Base-by-base conservation (phyloP, 2,329 filamentous ascomycete genomes). In the Pezicula radicicola region DNA sequence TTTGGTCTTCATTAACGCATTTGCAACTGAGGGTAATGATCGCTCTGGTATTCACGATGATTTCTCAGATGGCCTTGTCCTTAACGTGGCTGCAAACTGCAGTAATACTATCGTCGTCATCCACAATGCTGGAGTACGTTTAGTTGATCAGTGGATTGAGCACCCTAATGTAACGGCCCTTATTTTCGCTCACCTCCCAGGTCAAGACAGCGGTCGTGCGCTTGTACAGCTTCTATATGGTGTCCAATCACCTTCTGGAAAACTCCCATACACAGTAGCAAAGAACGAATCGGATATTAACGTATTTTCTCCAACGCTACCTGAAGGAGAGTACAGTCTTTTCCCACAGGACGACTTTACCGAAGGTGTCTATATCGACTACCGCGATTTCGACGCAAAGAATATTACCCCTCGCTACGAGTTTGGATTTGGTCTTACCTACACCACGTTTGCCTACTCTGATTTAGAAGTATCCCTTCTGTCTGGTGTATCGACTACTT, bases 1-100 rank as follows among this genome's bases (percentile, higher is more conserved):
- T 56, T 68, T 87, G 2, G 81, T 87, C 0, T 81, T 87, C 57
- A 79, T 82, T 58, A 88, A 88, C 62, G 79, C 76, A 7, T 89
- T 87, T 67, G 82, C 87, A 1, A 84, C 87, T 1, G 91, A 96
- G 68, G 88, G 86, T 1, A 87, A 78, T 56, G 78, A 89, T 53
- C 76, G 83, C 44, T 72, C 80, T 0, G 76, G 75, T 7, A 72
- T 89, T 39, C 76, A 77, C 28, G 84, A 48, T 48, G 46, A 48
- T 39, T 48, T 80, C 53, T 82, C 79, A 1, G 83, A 87, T 55
- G 68, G 66, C 0, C 68, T 87, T 0, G 75, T 87, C 41, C 68
- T 68, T 1, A 75, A 78, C 43, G 81, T 87, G 1, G 83, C 18
- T 51, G 53, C 63, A 75, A 83, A 72, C 10, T 87, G 83, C 67